Evolutionary conservation across 345 rosid species (phyloP).

Genomic region (Trapa bicornis): DNA sequence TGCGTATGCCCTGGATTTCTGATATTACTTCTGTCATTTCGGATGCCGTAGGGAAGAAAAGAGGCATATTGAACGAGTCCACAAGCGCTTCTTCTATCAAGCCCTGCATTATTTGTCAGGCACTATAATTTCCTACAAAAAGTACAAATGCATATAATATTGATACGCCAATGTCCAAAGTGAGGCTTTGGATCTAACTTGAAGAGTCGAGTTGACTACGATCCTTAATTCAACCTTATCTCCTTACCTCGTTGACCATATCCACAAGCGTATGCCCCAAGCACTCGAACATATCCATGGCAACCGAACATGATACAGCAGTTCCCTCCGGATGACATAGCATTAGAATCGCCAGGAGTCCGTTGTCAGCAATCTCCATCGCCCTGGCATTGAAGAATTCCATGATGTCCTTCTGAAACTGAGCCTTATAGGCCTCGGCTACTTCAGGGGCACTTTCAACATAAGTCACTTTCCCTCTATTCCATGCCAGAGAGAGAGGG

Average conservation of each 20-base stretch:
- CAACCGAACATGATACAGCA: neutral
- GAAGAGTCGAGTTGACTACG: too few species aligned
- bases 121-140: too few species aligned
- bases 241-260: constrained; percentile 8
- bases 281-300: neutral
- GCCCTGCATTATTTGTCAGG: neutral
- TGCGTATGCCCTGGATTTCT: neutral
- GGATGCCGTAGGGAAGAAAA: constrained; percentile 4
- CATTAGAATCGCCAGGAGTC: constrained; percentile 9
- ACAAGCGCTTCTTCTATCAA: constrained; percentile 1
- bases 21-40: neutral
- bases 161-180: too few species aligned
- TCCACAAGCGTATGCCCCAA: constrained; percentile 8
- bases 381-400: constrained; percentile 10
- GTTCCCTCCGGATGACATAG: constrained; percentile 7
- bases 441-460: constrained; percentile 2
- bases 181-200: too few species aligned
- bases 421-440: constrained; percentile 1
- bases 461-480: constrained; percentile 8
- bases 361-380: constrained; percentile 8
- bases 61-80: constrained; percentile 8
- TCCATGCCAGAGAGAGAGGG: constrained; percentile 2
- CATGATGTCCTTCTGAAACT: constrained; percentile 4
- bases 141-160: too few species aligned
- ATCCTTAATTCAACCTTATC: neutral